A percentile compares a stretch with the other conserved stretches of the same genome.
These are phyloP conservation scores for Chaetomiaceae sp. DNA, from an alignment of 2,329 filamentous ascomycete genomes.

Conservation along the genomic window DNA sequence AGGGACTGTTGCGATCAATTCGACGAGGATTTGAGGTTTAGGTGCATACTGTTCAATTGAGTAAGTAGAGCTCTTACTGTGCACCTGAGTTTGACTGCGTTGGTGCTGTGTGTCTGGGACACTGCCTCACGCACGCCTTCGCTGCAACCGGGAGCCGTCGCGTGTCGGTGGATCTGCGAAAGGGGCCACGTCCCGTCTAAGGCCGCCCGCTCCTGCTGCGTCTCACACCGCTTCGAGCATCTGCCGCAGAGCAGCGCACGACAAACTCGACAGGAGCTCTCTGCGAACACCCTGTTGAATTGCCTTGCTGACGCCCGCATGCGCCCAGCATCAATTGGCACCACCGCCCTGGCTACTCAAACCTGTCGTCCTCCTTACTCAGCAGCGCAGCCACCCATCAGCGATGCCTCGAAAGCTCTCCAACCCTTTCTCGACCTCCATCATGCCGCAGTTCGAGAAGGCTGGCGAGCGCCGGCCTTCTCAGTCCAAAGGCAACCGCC, in stretches of 20 bases:
- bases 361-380: background rate
- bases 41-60: background rate
- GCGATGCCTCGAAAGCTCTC: conserved; percentile 54
- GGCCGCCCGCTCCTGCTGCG: too few relatives aligned
- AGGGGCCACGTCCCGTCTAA: too few relatives aligned
- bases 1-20: background rate
- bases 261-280: too few relatives aligned
- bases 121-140: too few relatives aligned
- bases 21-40: background rate
- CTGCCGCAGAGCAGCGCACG: too few relatives aligned
- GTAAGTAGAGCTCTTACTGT: background rate
- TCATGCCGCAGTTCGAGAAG: conserved; percentile 44
- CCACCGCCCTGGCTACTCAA: background rate
- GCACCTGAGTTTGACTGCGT: background rate
- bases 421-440: conserved; percentile 50
- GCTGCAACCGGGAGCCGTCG: background rate
- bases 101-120: too few relatives aligned
- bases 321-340: conserved; percentile 16
- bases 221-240: background rate
- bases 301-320: conserved; percentile 6
- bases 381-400: conserved; percentile 15
- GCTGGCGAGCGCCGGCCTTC: conserved; percentile 52
- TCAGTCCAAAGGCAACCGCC: conserved; percentile 64
- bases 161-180: background rate
- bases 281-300: background rate